Base-by-base conservation (phyloP, 371 early-diverging fungal genomes). In the Lichtheimia hyalospora region DNA sequence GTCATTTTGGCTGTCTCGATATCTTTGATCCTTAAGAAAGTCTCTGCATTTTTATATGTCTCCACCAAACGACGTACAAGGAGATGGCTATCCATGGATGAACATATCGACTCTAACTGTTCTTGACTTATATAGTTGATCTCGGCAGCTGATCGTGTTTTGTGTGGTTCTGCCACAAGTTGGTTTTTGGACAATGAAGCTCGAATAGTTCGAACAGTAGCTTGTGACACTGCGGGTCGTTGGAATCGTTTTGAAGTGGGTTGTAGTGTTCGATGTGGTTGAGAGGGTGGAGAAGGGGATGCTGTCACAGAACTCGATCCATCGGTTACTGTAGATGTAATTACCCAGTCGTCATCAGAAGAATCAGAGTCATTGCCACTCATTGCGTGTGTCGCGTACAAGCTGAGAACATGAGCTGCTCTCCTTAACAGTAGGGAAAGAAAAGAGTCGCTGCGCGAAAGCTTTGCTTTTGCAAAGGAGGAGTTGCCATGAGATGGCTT, bases 291-390 rank as follows among this genome's bases (percentile, higher is more conserved):
- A 18, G n/a, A 20, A 34, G 34, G 34, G 4, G 25, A 21, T 51
- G 23, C 24, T 21, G 51, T 23, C 24, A 42, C 16, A 15, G 8
- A 42, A 20, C 15, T 42, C 24, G 24, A 57, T 57, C 14, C 39
- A 54, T 53, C 34, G 34, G 10, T 34, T 34, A 10, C 10, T n/a
- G 46, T 46, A 20, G 71, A 67, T 18, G 58, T 63, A 46, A 74
- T 60, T 3, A 66, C 67, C 74, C 74, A 74, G 42, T 74, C 74
- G 5, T 74, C 70, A 15, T 74, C 74, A 14, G 74, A 73, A 39
- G 71, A 68, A 49, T 70, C 74, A 27, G 69, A 61, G 16, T 68
- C 74, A 41, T 57, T 50, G 25, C 63, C 70, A 49, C 42, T 61
- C 53, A 57, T 63, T 48, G 52, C 24, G 15, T 50, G 23, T 46